Base-by-base conservation (phyloP, 495 filamentous ascomycete species). In the Sordaria brevicollis region DNA sequence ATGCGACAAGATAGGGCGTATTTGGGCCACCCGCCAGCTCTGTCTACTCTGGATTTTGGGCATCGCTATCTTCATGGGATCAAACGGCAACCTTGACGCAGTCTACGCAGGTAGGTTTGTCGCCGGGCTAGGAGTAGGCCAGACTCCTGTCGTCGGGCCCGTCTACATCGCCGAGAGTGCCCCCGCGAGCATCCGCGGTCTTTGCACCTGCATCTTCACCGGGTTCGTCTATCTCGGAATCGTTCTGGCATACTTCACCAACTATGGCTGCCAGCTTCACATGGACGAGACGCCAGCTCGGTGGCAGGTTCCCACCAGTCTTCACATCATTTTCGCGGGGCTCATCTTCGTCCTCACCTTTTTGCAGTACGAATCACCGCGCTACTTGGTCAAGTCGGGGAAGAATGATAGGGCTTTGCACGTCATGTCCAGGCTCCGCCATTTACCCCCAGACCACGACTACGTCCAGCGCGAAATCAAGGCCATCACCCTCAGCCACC, bases 241-340 rank as follows among this genome's bases (percentile, higher is more conserved):
- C 29, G 85, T 89, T 73, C 78, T 89, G 5, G 86, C 84, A 0
- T 88, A 86, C 70, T 86, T 88, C 68, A 81, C 83, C 75, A 84
- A 84, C 65, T 89, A 86, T 77, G 86, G 86, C 11, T 87, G 84
- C 33, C 82, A 89, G 71, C 73, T 89, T 35, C 83, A 89, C 70
- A 75, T 91, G 15, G 84, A 87, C 70, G 78, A 75, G 8, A 87
- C 85, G 1, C 83, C 86, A 69, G 81, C 84, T 11, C 85, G 89
- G 74, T 90, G 88, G 86, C 80, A 84, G 5, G 86, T 89, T n/a
- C 88, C 90, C 0, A 91, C 87, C 4, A 88, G 85, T 71, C 77
- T 91, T 29, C 90, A 93, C 69, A 85, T 93, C 78, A 90, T 92
- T 35, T 92, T 92, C 73, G 88, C 90, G 5, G 84, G 86, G 1